Evolutionary conservation across 2,329 filamentous ascomycete genomes (phyloP).

Genomic region (Aureobasidium lini): DNA sequence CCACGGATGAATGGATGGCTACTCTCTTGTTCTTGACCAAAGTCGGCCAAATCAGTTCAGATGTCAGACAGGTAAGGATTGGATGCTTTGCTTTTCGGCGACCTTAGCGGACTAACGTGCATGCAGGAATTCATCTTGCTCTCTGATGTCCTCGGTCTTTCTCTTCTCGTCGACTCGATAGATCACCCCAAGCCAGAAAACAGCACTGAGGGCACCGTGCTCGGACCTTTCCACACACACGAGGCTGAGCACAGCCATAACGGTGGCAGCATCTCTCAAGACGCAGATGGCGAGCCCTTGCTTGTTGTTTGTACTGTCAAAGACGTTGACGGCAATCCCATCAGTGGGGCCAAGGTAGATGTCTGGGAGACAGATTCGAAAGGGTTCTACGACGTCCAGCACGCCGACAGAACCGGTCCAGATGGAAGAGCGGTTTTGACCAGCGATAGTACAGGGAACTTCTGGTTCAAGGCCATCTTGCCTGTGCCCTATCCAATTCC

Average conservation of each 20-base stretch:
- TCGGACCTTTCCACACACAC: slow-evolving; percentile 9
- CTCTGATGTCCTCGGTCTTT: slow-evolving; percentile 1
- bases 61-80: slow-evolving; percentile 45
- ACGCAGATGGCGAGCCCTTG: background rate
- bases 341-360: background rate
- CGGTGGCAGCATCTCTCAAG: background rate
- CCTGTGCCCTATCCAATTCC: slow-evolving; percentile 12
- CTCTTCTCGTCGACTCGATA: slow-evolving; percentile 1
- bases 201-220: background rate
- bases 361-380: slow-evolving; percentile 6
- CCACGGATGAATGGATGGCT: slow-evolving; percentile 70
- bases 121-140: background rate
- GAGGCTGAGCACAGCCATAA: background rate
- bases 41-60: slow-evolving; percentile 64
- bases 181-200: slow-evolving; percentile 1
- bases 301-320: background rate
- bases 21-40: slow-evolving; percentile 63
- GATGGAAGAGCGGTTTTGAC: slow-evolving; percentile 23
- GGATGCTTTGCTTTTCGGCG: slow-evolving; percentile 38
- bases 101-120: slow-evolving; percentile 14
- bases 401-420: background rate
- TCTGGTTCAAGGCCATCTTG: slow-evolving; percentile 25
- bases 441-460: slow-evolving; percentile 31
- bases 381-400: slow-evolving; percentile 9
- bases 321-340: background rate